Evolutionary conservation across 768 basidiomycete species (phyloP), one percentile per base, ranked within the genome.

Genomic region (Amanita pallidorosea): DNA sequence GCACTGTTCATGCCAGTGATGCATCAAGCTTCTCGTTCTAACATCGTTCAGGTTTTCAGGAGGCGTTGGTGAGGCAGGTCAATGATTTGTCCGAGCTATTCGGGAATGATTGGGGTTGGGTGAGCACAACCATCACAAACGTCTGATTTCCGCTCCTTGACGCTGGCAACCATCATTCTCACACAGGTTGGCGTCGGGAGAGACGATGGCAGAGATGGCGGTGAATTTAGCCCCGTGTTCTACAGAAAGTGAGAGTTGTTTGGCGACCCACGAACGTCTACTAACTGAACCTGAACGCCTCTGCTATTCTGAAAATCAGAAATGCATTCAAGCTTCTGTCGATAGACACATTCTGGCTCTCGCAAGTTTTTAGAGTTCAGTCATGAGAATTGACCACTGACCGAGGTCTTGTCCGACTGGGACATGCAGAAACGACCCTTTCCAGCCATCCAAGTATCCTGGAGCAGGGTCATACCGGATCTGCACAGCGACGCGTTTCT

Each of bases 181-280:
- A 27, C 15, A n/a, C 23, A 77, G 73, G 70, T 81, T 18, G 81
- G 80, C 2, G 79, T 81, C 0, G 82, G 81, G 0, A 67, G 82
- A n/a, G 74, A 80, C 49, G 77, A 84, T 56, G 81, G 81, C 3
- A 61, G 61, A 7, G 52, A 64, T 13, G 70, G 67, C 1, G 81
- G 82, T 29, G 82, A 84, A 60, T 82, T 78, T 60, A 72, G 71
- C 56, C 79, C 81, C 0, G 75, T 83, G 53, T 83, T 81, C 60
- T 84, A 70, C 65, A 73, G 77, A 53, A 73, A 66, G 71, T 71
- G 45, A 31, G 45, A 31, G 47, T 33, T 11, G 15, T 11, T 29
- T 29, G 44, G 35, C 15, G 45, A 15, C n/a, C 23, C 3, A 18
- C 11, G 12, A 9, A 12, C n/a, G 11, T 20, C 3, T 2, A 23